Percentiles rank a stretch among this genome's conserved stretches.
These are phyloP conservation scores for Phialocephala subalpina DNA, from an alignment of 2,329 filamentous ascomycete genomes.

Conservation along the genomic window DNA sequence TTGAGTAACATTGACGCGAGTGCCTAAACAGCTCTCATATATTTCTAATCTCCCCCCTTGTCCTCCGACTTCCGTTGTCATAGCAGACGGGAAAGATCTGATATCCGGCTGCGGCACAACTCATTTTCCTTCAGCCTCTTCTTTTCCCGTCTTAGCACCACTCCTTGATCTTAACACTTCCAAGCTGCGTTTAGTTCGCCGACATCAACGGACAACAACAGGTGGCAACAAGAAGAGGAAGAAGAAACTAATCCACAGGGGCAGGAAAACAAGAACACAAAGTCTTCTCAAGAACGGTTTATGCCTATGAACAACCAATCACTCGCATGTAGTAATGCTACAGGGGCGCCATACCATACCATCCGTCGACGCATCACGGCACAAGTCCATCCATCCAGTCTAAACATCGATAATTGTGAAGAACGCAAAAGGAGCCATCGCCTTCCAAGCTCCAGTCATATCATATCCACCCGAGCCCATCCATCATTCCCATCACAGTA, in stretches of 20 bases:
- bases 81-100: not conserved
- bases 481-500: not conserved
- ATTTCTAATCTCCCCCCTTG: not conserved
- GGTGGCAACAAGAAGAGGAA: not conserved
- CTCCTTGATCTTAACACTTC: not conserved
- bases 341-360: not conserved
- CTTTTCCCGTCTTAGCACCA: not conserved
- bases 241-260: not conserved
- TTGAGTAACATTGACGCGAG: too few species aligned
- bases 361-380: constrained; percentile 12
- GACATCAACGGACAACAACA: not conserved
- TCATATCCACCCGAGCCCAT: constrained; percentile 8
- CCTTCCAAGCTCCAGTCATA: too few species aligned
- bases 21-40: constrained; percentile 7
- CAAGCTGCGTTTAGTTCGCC: not conserved
- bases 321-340: constrained; percentile 9
- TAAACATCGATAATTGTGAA: not conserved
- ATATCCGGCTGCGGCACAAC: not conserved
- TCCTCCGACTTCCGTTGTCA: not conserved
- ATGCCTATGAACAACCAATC: constrained; percentile 24
- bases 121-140: constrained; percentile 8
- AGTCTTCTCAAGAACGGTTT: constrained; percentile 8
- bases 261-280: not conserved
- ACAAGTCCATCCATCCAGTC: constrained; percentile 5
- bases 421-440: not conserved